These are phyloP conservation scores for Penicillium lividum DNA, from an alignment of 495 filamentous ascomycete species.

Conservation along the genomic window DNA sequence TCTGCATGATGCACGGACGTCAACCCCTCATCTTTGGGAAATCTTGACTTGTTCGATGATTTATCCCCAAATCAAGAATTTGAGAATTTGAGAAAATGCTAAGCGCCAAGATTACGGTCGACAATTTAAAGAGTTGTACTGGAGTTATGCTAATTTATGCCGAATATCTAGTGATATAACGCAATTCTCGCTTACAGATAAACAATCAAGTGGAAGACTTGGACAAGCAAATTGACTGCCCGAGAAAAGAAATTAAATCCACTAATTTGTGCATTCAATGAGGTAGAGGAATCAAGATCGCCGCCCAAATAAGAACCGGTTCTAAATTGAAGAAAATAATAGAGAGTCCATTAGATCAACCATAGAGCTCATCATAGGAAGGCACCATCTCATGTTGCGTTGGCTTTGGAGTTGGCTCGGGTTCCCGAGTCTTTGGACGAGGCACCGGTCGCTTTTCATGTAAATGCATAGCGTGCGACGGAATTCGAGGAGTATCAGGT, in stretches of 20 bases:
- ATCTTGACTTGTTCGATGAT: not conserved
- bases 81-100: slow-evolving; percentile 1
- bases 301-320: not conserved
- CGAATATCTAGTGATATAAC: not conserved
- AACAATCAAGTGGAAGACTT: too few species aligned
- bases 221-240: not conserved
- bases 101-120: not conserved
- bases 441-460: slow-evolving; percentile 30
- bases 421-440: slow-evolving; percentile 27
- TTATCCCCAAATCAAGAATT: not conserved
- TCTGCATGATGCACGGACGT: slow-evolving; percentile 25
- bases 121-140: too few species aligned
- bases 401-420: slow-evolving; percentile 14
- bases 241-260: not conserved
- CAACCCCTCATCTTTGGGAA: not conserved
- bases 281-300: not conserved
- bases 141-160: not conserved
- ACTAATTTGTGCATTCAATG: not conserved
- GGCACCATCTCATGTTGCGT: slow-evolving; percentile 39
- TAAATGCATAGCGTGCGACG: slow-evolving; percentile 6
- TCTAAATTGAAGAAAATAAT: slow-evolving; percentile 4
- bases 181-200: too few species aligned
- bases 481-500: slow-evolving; percentile 32
- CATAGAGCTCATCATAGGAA: slow-evolving; percentile 49
- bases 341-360: slow-evolving; percentile 21